Conservation (phyloP, 1,284 basidiomycete species). For the Coniophora puteana region DNA sequence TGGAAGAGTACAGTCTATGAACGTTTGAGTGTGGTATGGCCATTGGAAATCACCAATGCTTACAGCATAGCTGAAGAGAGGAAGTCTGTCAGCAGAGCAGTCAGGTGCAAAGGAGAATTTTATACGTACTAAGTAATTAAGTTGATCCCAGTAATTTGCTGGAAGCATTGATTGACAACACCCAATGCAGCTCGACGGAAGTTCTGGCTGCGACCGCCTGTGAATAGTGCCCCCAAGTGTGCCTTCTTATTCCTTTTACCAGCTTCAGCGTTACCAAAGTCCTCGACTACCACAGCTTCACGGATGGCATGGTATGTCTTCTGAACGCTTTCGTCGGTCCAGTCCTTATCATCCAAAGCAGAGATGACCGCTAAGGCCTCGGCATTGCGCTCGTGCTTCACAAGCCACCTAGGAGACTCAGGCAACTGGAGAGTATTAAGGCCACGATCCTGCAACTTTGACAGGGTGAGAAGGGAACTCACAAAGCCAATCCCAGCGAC, state of each 20-base stretch:
- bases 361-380: constrained; percentile 60
- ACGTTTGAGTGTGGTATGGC: background rate
- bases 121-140: constrained; percentile 53
- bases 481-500: constrained; percentile 48
- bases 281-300: constrained; percentile 42
- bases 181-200: constrained; percentile 55
- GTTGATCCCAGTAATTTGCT: constrained; percentile 57
- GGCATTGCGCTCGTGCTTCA: constrained; percentile 51
- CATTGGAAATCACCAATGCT: background rate
- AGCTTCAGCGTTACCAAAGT: constrained; percentile 8
- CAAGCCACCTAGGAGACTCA: constrained; percentile 56
- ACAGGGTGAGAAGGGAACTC: constrained; percentile 17
- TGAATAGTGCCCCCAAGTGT: constrained; percentile 49
- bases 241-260: constrained; percentile 16
- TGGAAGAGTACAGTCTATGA: constrained; percentile 49
- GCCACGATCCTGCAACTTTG: background rate
- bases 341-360: constrained; percentile 49
- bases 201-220: constrained; percentile 56
- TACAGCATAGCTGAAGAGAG: constrained; percentile 5
- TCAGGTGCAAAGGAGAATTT: constrained; percentile 3
- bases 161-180: constrained; percentile 59
- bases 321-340: constrained; percentile 44
- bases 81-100: constrained; percentile 3
- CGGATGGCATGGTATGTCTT: constrained; percentile 48
- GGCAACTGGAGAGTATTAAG: constrained; percentile 39